Base-by-base conservation (phyloP, 305 asterid genomes). In the Solanum aculeatissimum region DNA sequence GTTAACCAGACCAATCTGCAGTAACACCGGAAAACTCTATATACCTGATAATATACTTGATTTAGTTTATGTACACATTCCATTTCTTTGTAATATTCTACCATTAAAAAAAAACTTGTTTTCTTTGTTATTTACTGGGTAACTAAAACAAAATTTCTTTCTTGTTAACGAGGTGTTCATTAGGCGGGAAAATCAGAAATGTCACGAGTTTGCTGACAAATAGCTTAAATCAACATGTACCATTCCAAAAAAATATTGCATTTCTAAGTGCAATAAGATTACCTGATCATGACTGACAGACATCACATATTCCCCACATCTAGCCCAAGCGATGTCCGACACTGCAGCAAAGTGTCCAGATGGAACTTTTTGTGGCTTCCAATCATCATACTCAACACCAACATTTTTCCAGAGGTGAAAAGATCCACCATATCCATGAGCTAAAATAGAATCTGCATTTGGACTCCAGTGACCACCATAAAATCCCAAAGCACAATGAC, bases 401-500 rank as follows among this genome's bases (percentile, higher is more conserved):
- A 92, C 89, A 88, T 95, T 93, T 92, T 84, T 95, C 99, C 99
- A 96, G 0, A 90, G 90, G 91, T 96, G 97, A 88, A 96, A 95
- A 84, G 98, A 95, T 86, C 98, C 99, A 80, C 98, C 98, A 91
- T 94, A 96, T n/a, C 99, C 99, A 91, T 96, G 97, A 84, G 98
- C 98, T 83, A 96, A 90, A 84, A 93, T 92, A 21, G 96, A 91
- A 89, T 87, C 88, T 9, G 93, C 98, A 35, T 66, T 88, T 79
- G 97, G 92, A 89, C 96, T 92, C 98, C 99, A 96, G 86, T 93
- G 98, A 32, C 98, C 98, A 66, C 99, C 98, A 75, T 94, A 96
- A 90, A 96, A 96, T 74, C 99, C 99, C 86, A 96, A 83, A 82
- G 99, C 98, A 85, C 97, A 94, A 84, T 96, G 99, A 88, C 98